Base-by-base conservation (phyloP, 2,329 filamentous ascomycete genomes). In the Emmonsia crescens region DNA sequence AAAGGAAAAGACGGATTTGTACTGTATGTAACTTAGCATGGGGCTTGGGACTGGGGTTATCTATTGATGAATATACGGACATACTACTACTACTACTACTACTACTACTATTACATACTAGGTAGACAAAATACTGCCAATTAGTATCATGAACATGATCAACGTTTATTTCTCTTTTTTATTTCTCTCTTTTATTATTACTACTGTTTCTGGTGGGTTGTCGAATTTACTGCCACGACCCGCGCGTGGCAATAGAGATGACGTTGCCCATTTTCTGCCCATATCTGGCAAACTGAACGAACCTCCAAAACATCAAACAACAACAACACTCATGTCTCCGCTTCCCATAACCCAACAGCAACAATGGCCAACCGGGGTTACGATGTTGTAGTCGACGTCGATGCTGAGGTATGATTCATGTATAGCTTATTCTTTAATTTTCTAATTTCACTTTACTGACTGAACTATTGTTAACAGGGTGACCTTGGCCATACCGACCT, bases 401-500 rank as follows among this genome's bases (percentile, higher is more conserved):
- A 99, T 75, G 90, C 94, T 71, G 94, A 97, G 84, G 91, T 96
- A 78, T 66, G 77, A 31, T 16, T n/a, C 36, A 27, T 29, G 16
- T 42, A 40, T 27, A 54, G 5, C 40, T 1, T 24, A 44, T 31
- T 40, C 56, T 60, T 57, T 24, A 19, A 6, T 21, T 9, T 27
- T 42, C 14, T 19, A 21, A 57, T 40, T 19, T 33, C 33, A 31
- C 36, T 21, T 12, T 33, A 56, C 54, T 57, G 19, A 57, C 55
- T 21, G 12, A 29, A 16, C 48, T 29, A n/a, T 24, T 21, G 19
- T 12, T 9, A 40, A 63, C 74, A 97, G 92, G 93, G 93, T 71
- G 94, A 99, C 78, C 86, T 99, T 73, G 94, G 94, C 71, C 92
- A 96, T 78, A 99, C 94, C 62, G 94, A 99, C 76, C 88, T 99